Evolutionary conservation across 441 rosid genomes (phyloP), one percentile per base, ranked within the genome.

Genomic region (Erysimum pusillum): DNA sequence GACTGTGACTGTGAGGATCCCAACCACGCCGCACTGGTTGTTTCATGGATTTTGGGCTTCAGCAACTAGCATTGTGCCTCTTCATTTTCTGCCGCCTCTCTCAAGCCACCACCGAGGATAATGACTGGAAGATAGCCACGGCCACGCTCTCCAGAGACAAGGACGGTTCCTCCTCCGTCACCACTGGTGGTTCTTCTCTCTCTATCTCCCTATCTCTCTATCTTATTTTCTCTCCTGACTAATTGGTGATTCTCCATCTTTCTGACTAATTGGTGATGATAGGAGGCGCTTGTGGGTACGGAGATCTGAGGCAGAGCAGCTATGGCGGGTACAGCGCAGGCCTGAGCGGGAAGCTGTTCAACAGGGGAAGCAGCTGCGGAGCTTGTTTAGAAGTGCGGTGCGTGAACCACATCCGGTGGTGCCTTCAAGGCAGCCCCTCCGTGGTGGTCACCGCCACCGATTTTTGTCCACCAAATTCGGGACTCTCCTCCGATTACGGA

Each of bases 271-370:
- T 41, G 68, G 38, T 67, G 3, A 7, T 77, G 63, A 63, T 41
- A 74, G 97, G 84, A 75, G 98, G 98, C 67, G 98, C 98, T 66
- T 94, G 97, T 81, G 97, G 98, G 49, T 91, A 87, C 75, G 97
- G 94, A 42, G 96, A 90, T 76, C 87, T 94, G 74, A 90, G 83
- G 75, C 86, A 64, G 80, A 85, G 88, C 70, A 83, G 83, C 81
- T 94, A 87, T 72, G 97, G 92, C 6, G 82, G 80, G 64, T 81
- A 86, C 83, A 88, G 89, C 83, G 93, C 96, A 48, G 94, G 96
- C 67, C 80, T 94, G 39, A 94, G 98, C 73, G 83, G 85, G 45
- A 90, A 83, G 86, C 75, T 94, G 75, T 91, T 91, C 85, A 85
- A 87, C 81, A 86, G 86, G 79, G 98, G 97, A 63, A 89, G 89